These are phyloP conservation scores for Penicillium concentricum DNA, from an alignment of 2,329 filamentous ascomycete genomes.

Conservation along the genomic window DNA sequence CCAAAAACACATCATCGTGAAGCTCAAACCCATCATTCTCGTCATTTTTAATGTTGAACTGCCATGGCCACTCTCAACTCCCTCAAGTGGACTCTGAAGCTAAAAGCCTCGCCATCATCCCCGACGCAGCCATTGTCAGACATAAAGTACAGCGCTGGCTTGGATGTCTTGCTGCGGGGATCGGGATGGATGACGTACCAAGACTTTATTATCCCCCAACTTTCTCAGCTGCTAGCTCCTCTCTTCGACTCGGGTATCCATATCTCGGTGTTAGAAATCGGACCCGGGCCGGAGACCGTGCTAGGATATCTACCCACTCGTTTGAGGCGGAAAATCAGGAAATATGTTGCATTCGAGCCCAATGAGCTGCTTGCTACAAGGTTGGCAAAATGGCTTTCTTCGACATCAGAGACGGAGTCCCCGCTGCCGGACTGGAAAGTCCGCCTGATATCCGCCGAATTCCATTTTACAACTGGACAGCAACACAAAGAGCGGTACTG, in stretches of 20 bases:
- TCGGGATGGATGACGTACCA: conserved; percentile 39
- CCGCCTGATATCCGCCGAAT: conserved; percentile 5
- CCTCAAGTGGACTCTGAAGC: conserved; percentile 41
- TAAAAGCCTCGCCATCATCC: not conserved
- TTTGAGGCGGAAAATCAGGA: conserved; percentile 45
- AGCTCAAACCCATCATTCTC: too few species aligned
- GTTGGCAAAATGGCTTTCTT: conserved; percentile 47
- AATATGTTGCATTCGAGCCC: conserved; percentile 57
- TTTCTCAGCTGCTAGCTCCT: conserved; percentile 44
- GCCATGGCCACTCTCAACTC: conserved; percentile 47
- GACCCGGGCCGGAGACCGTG: conserved; percentile 57
- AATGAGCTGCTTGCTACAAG: conserved; percentile 47
- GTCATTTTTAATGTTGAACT: too few species aligned
- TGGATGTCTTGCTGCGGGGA: conserved; percentile 44
- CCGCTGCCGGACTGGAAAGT: conserved; percentile 13
- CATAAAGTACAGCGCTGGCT: conserved; percentile 51
- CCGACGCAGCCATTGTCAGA: conserved; percentile 29
- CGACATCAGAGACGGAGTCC: conserved; percentile 24
- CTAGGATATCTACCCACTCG: conserved; percentile 49
- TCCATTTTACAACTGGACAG: conserved; percentile 21
- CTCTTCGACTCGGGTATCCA: conserved; percentile 42
- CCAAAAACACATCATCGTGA: too few species aligned
- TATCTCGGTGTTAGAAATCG: conserved; percentile 60
- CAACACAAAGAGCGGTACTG: conserved; percentile 16
- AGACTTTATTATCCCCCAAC: conserved; percentile 48